Conservation (phyloP, 352 stramenopile genomes). For the Phytopythium delawarense region DNA sequence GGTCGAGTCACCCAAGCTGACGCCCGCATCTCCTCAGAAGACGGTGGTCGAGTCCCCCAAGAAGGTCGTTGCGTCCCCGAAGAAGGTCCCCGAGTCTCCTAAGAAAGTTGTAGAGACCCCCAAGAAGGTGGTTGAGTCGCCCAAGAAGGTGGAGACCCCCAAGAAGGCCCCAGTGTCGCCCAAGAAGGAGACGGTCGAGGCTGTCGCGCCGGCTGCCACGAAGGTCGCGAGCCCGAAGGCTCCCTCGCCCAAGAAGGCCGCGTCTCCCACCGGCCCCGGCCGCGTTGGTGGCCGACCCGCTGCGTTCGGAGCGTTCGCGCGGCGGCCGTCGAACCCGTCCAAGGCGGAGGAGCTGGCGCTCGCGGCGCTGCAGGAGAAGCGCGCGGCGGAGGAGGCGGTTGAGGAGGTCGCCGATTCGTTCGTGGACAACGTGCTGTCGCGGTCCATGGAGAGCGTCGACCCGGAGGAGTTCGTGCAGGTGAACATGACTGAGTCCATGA, state of each 20-base stretch:
- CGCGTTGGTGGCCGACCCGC: conserved; percentile 6
- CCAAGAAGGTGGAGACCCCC: conserved; percentile 10
- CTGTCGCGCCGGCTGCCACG: background rate
- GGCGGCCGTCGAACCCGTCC: conserved; percentile 6
- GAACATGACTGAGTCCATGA: conserved; percentile 49
- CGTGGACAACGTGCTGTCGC: conserved; percentile 36
- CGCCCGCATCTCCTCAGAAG: background rate
- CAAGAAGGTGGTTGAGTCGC: conserved; percentile 16
- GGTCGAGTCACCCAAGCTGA: conserved; percentile 4
- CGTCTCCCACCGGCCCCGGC: background rate
- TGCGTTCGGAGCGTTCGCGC: conserved; percentile 5
- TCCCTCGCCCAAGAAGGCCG: conserved; percentile 3
- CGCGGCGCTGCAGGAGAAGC: conserved; percentile 26
- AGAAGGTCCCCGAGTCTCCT: conserved; percentile 11
- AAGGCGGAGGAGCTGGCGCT: conserved; percentile 14
- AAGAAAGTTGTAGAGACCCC: conserved; percentile 16
- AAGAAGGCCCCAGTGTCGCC: conserved; percentile 11
- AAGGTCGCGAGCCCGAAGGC: background rate
- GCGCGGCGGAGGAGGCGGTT: conserved; percentile 21
- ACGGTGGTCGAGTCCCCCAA: background rate
- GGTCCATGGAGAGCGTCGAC: conserved; percentile 43
- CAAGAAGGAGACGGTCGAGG: conserved; percentile 8
- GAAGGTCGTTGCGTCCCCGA: conserved; percentile 8
- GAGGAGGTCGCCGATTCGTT: conserved; percentile 37
- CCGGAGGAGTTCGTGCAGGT: conserved; percentile 70